These are phyloP conservation scores for Monosporascus cannonballus DNA, from an alignment of 2,329 filamentous ascomycete genomes.

Conservation along the genomic window DNA sequence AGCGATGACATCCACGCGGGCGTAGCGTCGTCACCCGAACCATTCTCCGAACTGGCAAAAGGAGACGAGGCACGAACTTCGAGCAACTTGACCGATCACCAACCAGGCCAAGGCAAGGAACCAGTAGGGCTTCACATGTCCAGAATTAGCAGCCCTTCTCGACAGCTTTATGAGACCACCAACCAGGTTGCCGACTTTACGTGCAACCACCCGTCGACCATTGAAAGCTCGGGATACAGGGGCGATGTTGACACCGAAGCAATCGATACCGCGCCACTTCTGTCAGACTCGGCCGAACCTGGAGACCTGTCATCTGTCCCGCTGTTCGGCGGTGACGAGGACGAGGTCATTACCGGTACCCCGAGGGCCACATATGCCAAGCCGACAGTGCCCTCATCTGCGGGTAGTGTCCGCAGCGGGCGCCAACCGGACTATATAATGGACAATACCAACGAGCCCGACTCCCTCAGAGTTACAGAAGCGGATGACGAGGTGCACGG, in stretches of 20 bases:
- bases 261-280: background rate
- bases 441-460: constrained; percentile 22
- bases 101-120: constrained; percentile 14
- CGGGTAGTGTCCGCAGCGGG: constrained; percentile 39
- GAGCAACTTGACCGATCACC: constrained; percentile 11
- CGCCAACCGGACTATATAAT: constrained; percentile 42
- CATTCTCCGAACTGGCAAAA: background rate
- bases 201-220: constrained; percentile 3
- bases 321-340: constrained; percentile 9
- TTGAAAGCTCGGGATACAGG: constrained; percentile 3
- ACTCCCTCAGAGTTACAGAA: constrained; percentile 16
- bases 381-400: constrained; percentile 28
- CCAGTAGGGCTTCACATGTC: constrained; percentile 12
- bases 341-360: constrained; percentile 17
- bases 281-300: background rate
- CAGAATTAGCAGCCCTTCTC: constrained; percentile 23
- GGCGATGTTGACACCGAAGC: constrained; percentile 2
- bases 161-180: constrained; percentile 21
- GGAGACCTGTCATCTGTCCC: constrained; percentile 11
- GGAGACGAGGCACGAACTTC: background rate
- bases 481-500: constrained; percentile 7
- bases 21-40: background rate
- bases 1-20: background rate
- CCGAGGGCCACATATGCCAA: constrained; percentile 26
- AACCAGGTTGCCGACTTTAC: constrained; percentile 12